phyloP scores from a whole-genome alignment of 192 early-diverging fungal genomes.

The Coemansia erecta region DNA sequence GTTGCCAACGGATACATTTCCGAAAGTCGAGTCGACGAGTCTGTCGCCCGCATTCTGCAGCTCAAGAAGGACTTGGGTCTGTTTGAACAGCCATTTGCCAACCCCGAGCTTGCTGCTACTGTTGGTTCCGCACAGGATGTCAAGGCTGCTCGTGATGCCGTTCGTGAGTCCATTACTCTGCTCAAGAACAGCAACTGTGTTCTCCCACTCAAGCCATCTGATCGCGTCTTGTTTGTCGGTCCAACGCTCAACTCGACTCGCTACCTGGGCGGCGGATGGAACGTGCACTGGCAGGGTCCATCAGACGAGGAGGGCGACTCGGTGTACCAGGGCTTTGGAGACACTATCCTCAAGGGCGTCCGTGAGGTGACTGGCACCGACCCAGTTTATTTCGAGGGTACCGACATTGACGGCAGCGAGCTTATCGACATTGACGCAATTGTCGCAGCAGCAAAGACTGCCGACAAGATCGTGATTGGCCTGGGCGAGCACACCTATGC shows the following conservation, averaged over 20 bases:
- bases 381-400: slow-evolving; percentile 20
- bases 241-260: slow-evolving; percentile 58
- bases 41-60: slow-evolving; percentile 58
- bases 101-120: slow-evolving; percentile 11
- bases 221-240: slow-evolving; percentile 57
- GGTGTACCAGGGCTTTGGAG: slow-evolving; percentile 29
- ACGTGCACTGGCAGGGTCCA: slow-evolving; percentile 52
- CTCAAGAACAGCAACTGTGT: slow-evolving; percentile 53
- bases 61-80: slow-evolving; percentile 67
- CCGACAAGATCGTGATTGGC: slow-evolving; percentile 45
- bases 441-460: slow-evolving; percentile 16
- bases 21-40: slow-evolving; percentile 50
- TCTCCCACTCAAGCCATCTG: slow-evolving; percentile 50
- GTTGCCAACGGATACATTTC: slow-evolving; percentile 42
- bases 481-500: slow-evolving; percentile 30
- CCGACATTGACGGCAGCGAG: slow-evolving; percentile 11
- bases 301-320: slow-evolving; percentile 8
- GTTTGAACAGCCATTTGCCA: slow-evolving; percentile 49
- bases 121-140: slow-evolving; percentile 55
- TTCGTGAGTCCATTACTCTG: slow-evolving; percentile 59
- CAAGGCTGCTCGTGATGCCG: slow-evolving; percentile 46
- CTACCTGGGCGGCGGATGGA: slow-evolving; percentile 58
- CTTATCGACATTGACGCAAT: slow-evolving; percentile 9
- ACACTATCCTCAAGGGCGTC: slow-evolving; percentile 20
- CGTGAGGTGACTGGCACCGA: slow-evolving; percentile 2